These are phyloP conservation scores for Xylariaceae sp. DNA, from an alignment of 2,329 filamentous ascomycete species.

Conservation along the genomic window DNA sequence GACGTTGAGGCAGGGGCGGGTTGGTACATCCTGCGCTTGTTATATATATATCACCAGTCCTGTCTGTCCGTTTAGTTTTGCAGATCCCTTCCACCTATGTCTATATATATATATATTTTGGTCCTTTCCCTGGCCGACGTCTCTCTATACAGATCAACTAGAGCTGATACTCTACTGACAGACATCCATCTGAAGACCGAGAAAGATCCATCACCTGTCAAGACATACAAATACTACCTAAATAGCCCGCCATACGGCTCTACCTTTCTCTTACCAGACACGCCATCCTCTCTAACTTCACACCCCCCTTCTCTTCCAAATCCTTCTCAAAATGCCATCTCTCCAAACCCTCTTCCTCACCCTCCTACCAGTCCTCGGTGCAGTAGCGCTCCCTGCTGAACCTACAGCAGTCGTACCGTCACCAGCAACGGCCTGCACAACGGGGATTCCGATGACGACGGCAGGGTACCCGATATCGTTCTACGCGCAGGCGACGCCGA, in stretches of 20 bases:
- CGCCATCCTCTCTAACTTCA: neutral
- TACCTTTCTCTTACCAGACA: neutral
- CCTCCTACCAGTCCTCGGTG: constrained; percentile 19
- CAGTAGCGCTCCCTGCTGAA: constrained; percentile 21
- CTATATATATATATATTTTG: constrained; percentile 5
- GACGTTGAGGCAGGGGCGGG: neutral
- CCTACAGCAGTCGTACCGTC: constrained; percentile 7
- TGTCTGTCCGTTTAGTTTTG: too few species aligned
- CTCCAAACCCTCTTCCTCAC: neutral
- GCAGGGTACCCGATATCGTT: constrained; percentile 41
- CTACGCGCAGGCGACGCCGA: constrained; percentile 37
- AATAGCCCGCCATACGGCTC: neutral
- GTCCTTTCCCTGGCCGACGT: too few species aligned
- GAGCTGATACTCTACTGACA: neutral
- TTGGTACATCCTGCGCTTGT: constrained; percentile 1
- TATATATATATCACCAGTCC: constrained; percentile 12
- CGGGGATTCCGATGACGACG: constrained; percentile 36
- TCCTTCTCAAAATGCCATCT: constrained; percentile 3
- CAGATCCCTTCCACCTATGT: too few species aligned
- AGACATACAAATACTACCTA: too few species aligned
- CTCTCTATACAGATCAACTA: too few species aligned
- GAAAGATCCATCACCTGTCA: neutral
- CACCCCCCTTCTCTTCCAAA: neutral
- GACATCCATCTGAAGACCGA: neutral
- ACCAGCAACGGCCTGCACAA: constrained; percentile 33